A percentile compares a stretch with the other conserved stretches of the same genome.
Evolutionary conservation across 495 filamentous ascomycete species (phyloP).

Genomic region (Penicillium mononematosum): DNA sequence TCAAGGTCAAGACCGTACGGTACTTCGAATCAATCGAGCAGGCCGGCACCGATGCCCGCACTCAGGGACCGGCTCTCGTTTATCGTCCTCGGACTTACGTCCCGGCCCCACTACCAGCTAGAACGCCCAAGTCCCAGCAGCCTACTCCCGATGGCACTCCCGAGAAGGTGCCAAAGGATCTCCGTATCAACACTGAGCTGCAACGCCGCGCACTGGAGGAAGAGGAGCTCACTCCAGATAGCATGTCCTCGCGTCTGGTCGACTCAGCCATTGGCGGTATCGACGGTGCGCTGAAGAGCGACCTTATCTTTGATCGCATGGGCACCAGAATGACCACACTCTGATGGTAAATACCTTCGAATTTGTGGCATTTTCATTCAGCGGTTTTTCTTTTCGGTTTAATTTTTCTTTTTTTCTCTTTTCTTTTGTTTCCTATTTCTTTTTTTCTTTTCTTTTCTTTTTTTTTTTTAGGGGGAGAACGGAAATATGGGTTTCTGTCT

Average conservation of each 20-base stretch:
- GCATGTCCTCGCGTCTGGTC: slow-evolving; percentile 64
- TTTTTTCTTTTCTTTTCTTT: not conserved
- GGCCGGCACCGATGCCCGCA: slow-evolving; percentile 55
- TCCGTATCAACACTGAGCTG: slow-evolving; percentile 48
- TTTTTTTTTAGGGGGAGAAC: not conserved
- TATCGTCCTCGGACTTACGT: slow-evolving; percentile 44
- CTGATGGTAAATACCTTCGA: slow-evolving; percentile 13
- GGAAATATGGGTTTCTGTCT: slow-evolving; percentile 11
- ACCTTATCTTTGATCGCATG: slow-evolving; percentile 46
- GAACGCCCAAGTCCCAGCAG: slow-evolving; percentile 29
- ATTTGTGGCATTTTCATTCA: slow-evolving; percentile 3
- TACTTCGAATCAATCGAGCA: slow-evolving; percentile 62
- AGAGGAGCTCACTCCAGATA: slow-evolving; percentile 62
- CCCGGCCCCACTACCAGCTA: slow-evolving; percentile 33
- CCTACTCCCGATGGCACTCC: slow-evolving; percentile 30
- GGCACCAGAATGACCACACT: slow-evolving; percentile 38
- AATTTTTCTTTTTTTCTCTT: not conserved
- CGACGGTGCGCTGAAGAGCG: slow-evolving; percentile 41
- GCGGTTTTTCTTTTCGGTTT: slow-evolving; percentile 6
- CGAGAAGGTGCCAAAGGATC: slow-evolving; percentile 40
- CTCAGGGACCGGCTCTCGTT: slow-evolving; percentile 55
- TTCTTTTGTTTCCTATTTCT: not conserved
- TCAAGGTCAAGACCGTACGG: slow-evolving; percentile 84
- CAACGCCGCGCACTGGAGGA: slow-evolving; percentile 38
- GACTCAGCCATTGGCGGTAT: slow-evolving; percentile 51